These are phyloP conservation scores for Phytophthora palmivora DNA, from an alignment of 352 stramenopile species.

Conservation along the genomic window DNA sequence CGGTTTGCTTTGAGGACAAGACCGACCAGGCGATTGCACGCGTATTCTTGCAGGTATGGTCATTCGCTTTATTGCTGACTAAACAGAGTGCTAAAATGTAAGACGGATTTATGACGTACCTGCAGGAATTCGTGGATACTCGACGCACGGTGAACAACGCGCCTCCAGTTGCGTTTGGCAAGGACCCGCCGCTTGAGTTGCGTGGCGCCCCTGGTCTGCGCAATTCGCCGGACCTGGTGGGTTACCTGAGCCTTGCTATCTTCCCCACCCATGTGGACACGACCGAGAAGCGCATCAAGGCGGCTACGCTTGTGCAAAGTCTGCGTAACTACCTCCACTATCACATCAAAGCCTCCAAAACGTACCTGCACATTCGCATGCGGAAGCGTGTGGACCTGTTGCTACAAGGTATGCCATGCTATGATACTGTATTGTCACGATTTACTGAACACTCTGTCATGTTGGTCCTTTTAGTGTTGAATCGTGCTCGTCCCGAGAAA, in stretches of 20 bases:
- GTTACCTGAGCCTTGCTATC: conserved; percentile 90
- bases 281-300: conserved; percentile 89
- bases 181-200: conserved; percentile 91
- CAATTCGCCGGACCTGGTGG: conserved; percentile 77
- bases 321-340: conserved; percentile 96
- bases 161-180: conserved; percentile 92
- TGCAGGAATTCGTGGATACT: conserved; percentile 93
- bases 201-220: conserved; percentile 68
- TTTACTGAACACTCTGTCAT: conserved; percentile 4
- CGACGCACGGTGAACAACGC: conserved; percentile 93
- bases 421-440: no score
- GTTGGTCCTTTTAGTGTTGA: conserved; percentile 72
- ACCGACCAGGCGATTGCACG: conserved; percentile 92
- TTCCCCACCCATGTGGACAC: conserved; percentile 92
- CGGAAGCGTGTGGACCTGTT: conserved; percentile 92
- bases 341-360: conserved; percentile 97
- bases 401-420: conserved; percentile 74
- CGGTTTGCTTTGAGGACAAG: conserved; percentile 93
- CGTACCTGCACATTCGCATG: conserved; percentile 96
- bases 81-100: not conserved
- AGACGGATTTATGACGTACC: not conserved
- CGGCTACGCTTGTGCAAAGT: conserved; percentile 84
- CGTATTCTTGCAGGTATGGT: conserved; percentile 88
- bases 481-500: conserved; percentile 90
- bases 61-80: not conserved